Evolutionary conservation across 441 rosid species (phyloP).

Genomic region (Aleurites moluccanus): DNA sequence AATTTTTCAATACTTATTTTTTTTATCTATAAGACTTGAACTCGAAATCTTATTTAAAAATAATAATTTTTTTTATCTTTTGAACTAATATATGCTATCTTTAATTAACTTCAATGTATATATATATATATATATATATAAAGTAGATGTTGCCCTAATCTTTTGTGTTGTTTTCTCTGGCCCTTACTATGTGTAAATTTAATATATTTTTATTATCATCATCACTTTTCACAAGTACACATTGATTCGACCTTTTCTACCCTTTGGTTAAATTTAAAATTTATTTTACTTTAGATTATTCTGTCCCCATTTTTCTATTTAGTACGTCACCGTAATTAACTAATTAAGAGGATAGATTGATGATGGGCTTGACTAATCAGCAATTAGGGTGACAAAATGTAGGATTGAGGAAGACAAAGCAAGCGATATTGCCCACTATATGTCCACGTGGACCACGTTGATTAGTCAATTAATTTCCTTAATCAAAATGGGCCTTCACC

Average conservation of each 20-base stretch:
- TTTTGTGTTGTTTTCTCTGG: no score
- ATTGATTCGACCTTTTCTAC: not conserved
- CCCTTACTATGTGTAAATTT: not conserved
- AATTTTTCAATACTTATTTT: no score
- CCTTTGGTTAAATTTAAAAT: no score
- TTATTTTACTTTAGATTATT: no score
- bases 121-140: not conserved
- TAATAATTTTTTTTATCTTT: no score
- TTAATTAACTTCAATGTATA: not conserved
- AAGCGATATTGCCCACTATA: slow-evolving; percentile 19
- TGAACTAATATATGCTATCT: no score
- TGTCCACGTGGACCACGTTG: slow-evolving; percentile 11
- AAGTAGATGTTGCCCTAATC: no score
- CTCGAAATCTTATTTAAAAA: no score
- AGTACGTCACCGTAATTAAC: no score
- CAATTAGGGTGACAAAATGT: not conserved
- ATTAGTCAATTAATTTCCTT: slow-evolving; percentile 5
- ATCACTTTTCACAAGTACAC: not conserved
- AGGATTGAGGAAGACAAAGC: slow-evolving; percentile 27
- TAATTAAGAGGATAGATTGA: no score
- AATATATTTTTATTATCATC: not conserved
- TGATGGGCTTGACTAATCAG: slow-evolving; percentile 13
- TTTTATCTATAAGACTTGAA: no score
- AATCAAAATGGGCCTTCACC: slow-evolving; percentile 29
- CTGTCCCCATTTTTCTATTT: no score